A percentile compares a stretch with the other conserved stretches of the same genome.
These are phyloP conservation scores for Colletotrichum eremochloae DNA, from an alignment of 2,329 filamentous ascomycete species.

Conservation along the genomic window DNA sequence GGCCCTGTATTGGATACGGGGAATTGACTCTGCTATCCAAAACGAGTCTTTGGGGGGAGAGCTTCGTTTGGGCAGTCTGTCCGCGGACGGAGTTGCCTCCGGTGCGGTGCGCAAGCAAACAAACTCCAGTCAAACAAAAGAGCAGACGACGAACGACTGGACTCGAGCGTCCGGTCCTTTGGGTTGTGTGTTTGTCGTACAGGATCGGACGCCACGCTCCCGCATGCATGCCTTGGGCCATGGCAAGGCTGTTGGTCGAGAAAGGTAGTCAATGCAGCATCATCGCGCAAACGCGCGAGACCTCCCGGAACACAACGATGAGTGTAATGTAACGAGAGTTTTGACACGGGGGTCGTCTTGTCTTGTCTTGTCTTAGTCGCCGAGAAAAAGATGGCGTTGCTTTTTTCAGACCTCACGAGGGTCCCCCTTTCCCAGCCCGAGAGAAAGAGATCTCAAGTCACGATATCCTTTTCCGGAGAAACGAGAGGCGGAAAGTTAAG, in stretches of 20 bases:
- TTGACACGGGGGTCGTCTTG: too few relatives aligned
- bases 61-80: not conserved
- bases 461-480: not conserved
- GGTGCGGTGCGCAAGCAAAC: not conserved
- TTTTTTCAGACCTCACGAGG: too few relatives aligned
- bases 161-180: not conserved
- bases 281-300: too few relatives aligned
- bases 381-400: too few relatives aligned
- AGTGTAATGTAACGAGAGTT: too few relatives aligned
- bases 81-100: slow-evolving; percentile 35
- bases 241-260: too few relatives aligned
- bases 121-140: not conserved
- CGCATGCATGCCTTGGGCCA: too few relatives aligned
- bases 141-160: not conserved
- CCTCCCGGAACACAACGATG: too few relatives aligned
- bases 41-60: not conserved
- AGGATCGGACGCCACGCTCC: too few relatives aligned
- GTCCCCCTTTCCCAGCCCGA: too few relatives aligned
- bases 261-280: too few relatives aligned
- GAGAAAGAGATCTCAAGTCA: not conserved
- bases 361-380: not conserved
- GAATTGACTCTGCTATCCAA: not conserved
- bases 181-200: too few relatives aligned
- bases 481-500: not conserved
- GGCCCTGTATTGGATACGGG: not conserved